A percentile compares a stretch with the other conserved stretches of the same genome.
Conservation (phyloP, 805 yeast genomes). For the Groenewaldozyma salmanticensis region DNA sequence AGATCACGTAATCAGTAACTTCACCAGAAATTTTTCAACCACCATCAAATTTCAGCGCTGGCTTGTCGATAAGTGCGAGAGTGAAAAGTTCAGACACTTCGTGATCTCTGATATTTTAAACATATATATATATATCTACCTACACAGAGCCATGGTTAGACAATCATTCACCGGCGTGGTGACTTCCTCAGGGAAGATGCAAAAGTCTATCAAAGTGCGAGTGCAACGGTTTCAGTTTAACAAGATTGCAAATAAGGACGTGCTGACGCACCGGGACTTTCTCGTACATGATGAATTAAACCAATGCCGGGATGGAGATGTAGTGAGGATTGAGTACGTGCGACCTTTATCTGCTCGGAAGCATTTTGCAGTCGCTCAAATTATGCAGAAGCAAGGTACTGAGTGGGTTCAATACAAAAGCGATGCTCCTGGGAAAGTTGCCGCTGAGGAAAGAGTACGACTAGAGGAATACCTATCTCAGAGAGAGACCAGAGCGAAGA, state of each 20-base stretch:
- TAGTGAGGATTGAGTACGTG: constrained; percentile 78
- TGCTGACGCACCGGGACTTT: constrained; percentile 69
- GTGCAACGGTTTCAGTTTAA: constrained; percentile 71
- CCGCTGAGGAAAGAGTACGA: constrained; percentile 53
- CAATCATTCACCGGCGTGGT: constrained; percentile 90
- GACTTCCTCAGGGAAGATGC: constrained; percentile 92
- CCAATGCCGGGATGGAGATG: constrained; percentile 87
- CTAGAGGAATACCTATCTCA: constrained; percentile 45
- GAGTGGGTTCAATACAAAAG: constrained; percentile 74
- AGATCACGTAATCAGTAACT: too few species aligned
- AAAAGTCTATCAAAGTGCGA: constrained; percentile 88
- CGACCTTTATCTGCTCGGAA: constrained; percentile 78
- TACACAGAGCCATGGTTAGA: too few species aligned
- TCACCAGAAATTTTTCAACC: too few species aligned
- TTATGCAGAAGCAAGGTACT: constrained; percentile 81
- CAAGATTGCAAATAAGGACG: constrained; percentile 40
- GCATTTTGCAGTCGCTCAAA: constrained; percentile 85
- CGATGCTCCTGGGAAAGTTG: constrained; percentile 60
- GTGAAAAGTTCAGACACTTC: too few species aligned
- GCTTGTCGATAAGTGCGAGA: too few species aligned
- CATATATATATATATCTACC: too few species aligned
- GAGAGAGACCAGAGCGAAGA: constrained; percentile 30
- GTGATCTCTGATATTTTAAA: too few species aligned
- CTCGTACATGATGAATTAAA: constrained; percentile 91
- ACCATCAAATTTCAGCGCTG: too few species aligned